A percentile compares a stretch with the other conserved stretches of the same genome.
phyloP scores from a whole-genome alignment of 148 eudicot genomes.

The Diospyros kaki region DNA sequence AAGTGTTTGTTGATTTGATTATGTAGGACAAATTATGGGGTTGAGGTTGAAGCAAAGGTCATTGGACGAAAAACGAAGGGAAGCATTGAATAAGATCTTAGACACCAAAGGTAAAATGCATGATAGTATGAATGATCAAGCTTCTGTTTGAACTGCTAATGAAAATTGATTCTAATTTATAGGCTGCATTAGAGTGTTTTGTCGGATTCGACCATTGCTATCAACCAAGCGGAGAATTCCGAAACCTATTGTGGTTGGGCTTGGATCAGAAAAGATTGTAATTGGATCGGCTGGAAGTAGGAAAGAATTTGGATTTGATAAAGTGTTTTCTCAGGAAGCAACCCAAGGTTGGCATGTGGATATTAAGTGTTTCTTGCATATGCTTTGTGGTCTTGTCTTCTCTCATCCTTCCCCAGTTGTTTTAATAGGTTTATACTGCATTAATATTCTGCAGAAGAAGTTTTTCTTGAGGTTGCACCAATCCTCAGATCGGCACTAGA shows the following conservation, averaged over 20 bases:
- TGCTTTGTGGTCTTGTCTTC: not conserved
- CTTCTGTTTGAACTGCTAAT: not conserved
- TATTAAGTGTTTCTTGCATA: not conserved
- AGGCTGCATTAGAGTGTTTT: constrained; percentile 71
- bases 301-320: constrained; percentile 62
- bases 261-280: constrained; percentile 44
- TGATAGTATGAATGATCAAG: not conserved
- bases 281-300: constrained; percentile 56
- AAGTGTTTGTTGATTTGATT: constrained; percentile 5
- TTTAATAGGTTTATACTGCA: constrained; percentile 24
- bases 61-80: constrained; percentile 49
- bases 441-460: constrained; percentile 51
- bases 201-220: constrained; percentile 51
- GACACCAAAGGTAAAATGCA: constrained; percentile 54
- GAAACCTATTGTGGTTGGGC: constrained; percentile 36
- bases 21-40: constrained; percentile 50
- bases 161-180: constrained; percentile 10
- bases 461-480: constrained; percentile 73
- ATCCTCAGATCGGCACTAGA: constrained; percentile 79
- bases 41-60: constrained; percentile 39
- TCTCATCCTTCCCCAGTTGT: not conserved
- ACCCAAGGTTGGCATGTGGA: constrained; percentile 47
- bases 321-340: constrained; percentile 54
- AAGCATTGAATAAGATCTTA: constrained; percentile 55
- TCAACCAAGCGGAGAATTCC: constrained; percentile 32